A percentile compares a stretch with the other conserved stretches of the same genome.
Conservation (phyloP, 148 eudicot species). For the Arbutus unedo region DNA sequence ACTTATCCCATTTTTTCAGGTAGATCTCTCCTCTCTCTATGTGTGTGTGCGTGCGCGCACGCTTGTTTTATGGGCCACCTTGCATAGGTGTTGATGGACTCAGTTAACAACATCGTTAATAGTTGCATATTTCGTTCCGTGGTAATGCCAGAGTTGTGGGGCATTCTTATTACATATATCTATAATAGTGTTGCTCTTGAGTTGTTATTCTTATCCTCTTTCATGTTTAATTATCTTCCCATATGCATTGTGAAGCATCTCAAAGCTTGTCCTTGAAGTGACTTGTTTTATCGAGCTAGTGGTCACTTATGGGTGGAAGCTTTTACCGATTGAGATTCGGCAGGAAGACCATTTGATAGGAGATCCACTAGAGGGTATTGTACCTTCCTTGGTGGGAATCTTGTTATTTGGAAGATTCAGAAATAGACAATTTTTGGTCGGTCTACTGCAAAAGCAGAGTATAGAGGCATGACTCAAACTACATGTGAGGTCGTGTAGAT, state of each 20-base stretch:
- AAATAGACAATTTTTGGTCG: no score
- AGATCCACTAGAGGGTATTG: no score
- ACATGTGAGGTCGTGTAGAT: no score
- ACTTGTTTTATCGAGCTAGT: no score
- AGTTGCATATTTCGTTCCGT: not conserved
- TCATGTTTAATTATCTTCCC: slow-evolving; percentile 2
- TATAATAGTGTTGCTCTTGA: not conserved
- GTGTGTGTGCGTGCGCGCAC: not conserved
- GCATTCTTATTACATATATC: not conserved
- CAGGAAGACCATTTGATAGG: no score
- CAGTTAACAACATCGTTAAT: not conserved
- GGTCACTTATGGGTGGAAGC: no score
- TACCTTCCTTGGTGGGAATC: no score
- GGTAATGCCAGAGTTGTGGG: not conserved
- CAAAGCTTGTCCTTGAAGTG: no score
- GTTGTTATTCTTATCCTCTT: not conserved
- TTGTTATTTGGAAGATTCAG: no score
- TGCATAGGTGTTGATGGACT: not conserved
- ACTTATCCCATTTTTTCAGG: slow-evolving; percentile 76
- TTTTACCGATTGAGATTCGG: no score
- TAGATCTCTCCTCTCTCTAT: slow-evolving; percentile 16
- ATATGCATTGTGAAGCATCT: not conserved
- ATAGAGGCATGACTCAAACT: no score
- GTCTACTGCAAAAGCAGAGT: no score
- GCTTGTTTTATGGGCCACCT: not conserved